Evolutionary conservation across 805 yeast species (phyloP).

Genomic region (Saccharomycopsis vini): DNA sequence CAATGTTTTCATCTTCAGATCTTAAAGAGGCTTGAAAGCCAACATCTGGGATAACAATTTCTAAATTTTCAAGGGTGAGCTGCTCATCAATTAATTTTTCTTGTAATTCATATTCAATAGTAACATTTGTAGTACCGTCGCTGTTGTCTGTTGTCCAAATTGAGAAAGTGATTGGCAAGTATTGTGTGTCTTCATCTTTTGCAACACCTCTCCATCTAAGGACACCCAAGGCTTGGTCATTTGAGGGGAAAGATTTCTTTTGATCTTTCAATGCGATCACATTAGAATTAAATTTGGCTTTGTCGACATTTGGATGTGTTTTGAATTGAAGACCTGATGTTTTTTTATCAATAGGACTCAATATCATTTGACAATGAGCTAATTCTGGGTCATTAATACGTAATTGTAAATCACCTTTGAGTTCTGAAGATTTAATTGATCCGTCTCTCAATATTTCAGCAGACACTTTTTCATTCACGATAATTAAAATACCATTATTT

Average conservation of each 20-base stretch:
- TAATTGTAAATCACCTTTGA: slow-evolving; percentile 85
- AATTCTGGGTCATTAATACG: slow-evolving; percentile 72
- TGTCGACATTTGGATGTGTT: slow-evolving; percentile 95
- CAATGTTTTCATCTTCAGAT: slow-evolving; percentile 42
- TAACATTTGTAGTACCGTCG: slow-evolving; percentile 59
- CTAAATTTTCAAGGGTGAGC: slow-evolving; percentile 30
- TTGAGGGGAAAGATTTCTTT: slow-evolving; percentile 77
- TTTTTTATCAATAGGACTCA: slow-evolving; percentile 39
- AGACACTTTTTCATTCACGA: slow-evolving; percentile 66
- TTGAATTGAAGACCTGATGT: slow-evolving; percentile 61
- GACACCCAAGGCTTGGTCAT: slow-evolving; percentile 84
- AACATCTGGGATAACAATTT: slow-evolving; percentile 56
- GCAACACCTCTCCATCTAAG: slow-evolving; percentile 84
- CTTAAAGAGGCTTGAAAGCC: slow-evolving; percentile 45
- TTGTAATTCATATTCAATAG: slow-evolving; percentile 79
- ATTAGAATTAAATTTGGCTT: slow-evolving; percentile 50
- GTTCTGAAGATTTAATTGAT: slow-evolving; percentile 54
- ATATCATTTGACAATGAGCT: slow-evolving; percentile 55
- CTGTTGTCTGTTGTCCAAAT: slow-evolving; percentile 72
- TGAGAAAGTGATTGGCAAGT: slow-evolving; percentile 63
- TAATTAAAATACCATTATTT: slow-evolving; percentile 73
- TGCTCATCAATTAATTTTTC: slow-evolving; percentile 33
- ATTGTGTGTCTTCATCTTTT: slow-evolving; percentile 43
- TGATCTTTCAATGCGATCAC: slow-evolving; percentile 70
- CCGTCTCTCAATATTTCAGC: slow-evolving; percentile 85